Evolutionary conservation across 2,329 filamentous ascomycete genomes (phyloP).

Genomic region (Colletotrichum tamarilloi): DNA sequence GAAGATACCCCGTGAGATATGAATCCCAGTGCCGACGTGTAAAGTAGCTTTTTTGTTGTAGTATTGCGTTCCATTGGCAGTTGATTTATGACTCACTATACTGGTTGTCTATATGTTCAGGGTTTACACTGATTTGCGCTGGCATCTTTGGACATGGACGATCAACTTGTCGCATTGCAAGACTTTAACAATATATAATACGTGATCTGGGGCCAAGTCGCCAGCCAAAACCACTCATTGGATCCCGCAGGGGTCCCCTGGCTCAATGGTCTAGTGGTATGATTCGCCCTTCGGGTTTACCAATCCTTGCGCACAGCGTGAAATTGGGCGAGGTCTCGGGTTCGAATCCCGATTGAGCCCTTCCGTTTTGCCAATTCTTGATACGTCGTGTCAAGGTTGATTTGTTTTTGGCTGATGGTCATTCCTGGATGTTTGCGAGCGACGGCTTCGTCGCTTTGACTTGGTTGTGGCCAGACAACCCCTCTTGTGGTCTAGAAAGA

Average conservation of each 20-base stretch:
- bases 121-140: not conserved
- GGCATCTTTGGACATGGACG: too few relatives aligned
- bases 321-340: slow-evolving; percentile 32
- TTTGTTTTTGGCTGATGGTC: too few relatives aligned
- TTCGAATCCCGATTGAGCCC: slow-evolving; percentile 34
- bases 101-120: not conserved
- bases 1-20: not conserved
- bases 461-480: too few relatives aligned
- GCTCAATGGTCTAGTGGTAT: slow-evolving; percentile 35
- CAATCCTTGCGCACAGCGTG: slow-evolving; percentile 19
- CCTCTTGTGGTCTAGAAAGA: too few relatives aligned
- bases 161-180: too few relatives aligned
- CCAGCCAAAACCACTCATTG: slow-evolving; percentile 1
- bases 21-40: not conserved
- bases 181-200: fast-evolving
- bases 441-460: too few relatives aligned
- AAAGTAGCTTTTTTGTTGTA: not conserved
- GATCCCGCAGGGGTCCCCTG: not conserved
- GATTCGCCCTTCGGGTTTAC: slow-evolving; percentile 31
- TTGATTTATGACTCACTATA: not conserved
- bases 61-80: not conserved
- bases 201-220: not conserved
- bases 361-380: not conserved
- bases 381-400: not conserved
- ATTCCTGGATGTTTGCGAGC: too few relatives aligned